Evolutionary conservation across 2,329 filamentous ascomycete species (phyloP).

Genomic region (Calonectria hawksworthii): DNA sequence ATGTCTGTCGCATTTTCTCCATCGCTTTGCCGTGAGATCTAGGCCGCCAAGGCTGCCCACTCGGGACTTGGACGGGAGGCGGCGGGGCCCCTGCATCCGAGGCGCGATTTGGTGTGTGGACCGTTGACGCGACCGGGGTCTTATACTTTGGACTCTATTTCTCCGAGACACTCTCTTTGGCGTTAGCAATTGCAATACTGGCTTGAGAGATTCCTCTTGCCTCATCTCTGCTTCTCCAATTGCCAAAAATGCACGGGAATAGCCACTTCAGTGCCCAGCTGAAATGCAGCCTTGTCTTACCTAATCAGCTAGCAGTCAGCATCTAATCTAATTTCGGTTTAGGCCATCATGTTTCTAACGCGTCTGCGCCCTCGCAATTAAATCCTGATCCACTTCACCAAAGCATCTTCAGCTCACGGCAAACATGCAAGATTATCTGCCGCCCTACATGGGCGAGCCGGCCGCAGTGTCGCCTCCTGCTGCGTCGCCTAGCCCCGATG

Average conservation of each 20-base stretch:
- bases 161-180: not conserved
- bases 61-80: not conserved
- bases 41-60: not conserved
- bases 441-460: not conserved
- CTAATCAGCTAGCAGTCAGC: not conserved
- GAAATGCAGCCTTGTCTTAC: not conserved
- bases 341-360: not conserved
- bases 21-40: not conserved
- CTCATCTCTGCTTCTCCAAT: not conserved
- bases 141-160: not conserved
- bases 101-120: not conserved
- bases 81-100: not conserved
- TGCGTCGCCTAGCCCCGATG: not conserved
- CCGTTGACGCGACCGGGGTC: not conserved
- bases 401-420: not conserved
- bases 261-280: not conserved
- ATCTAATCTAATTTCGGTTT: not conserved
- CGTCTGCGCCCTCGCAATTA: not conserved
- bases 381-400: not conserved
- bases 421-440: conserved; percentile 12
- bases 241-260: not conserved
- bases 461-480: not conserved
- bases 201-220: not conserved
- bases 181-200: not conserved
- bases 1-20: not conserved